A percentile compares a stretch with the other conserved stretches of the same genome.
These are phyloP conservation scores for Boletus insuetus DNA, from an alignment of 768 basidiomycete genomes.

Conservation along the genomic window DNA sequence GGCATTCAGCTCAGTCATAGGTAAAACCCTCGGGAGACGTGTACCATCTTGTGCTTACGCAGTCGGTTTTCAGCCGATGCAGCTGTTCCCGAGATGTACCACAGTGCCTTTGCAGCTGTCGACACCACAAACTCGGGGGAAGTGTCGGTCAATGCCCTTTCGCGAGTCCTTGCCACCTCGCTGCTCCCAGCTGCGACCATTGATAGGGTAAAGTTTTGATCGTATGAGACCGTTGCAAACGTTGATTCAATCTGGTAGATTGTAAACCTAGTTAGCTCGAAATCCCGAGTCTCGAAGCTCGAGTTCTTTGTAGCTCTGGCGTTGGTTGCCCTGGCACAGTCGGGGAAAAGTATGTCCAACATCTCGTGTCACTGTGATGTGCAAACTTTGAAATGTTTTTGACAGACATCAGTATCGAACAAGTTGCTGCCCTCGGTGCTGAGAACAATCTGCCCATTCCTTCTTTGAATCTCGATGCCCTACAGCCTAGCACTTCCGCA, in stretches of 20 bases:
- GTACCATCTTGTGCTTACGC: slow-evolving; percentile 5
- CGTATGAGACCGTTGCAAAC: not conserved
- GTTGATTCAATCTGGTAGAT: slow-evolving; percentile 52
- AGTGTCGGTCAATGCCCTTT: slow-evolving; percentile 78
- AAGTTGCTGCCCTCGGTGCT: slow-evolving; percentile 71
- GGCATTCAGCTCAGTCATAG: slow-evolving; percentile 68
- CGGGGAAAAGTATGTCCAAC: slow-evolving; percentile 59
- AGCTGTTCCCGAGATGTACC: slow-evolving; percentile 76
- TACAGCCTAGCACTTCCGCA: slow-evolving; percentile 53
- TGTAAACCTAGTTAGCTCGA: slow-evolving; percentile 82
- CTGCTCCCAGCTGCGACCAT: slow-evolving; percentile 77
- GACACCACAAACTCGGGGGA: slow-evolving; percentile 73
- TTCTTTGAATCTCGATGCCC: slow-evolving; percentile 55
- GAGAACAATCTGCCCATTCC: slow-evolving; percentile 80
- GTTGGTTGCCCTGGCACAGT: slow-evolving; percentile 82
- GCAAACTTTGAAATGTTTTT: not conserved
- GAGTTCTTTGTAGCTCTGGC: slow-evolving; percentile 93
- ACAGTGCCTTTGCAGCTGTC: slow-evolving; percentile 66
- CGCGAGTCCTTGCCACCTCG: slow-evolving; percentile 76
- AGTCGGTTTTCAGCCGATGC: slow-evolving; percentile 57
- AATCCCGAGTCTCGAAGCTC: slow-evolving; percentile 75
- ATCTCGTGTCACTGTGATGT: not conserved
- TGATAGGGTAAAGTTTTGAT: slow-evolving; percentile 56
- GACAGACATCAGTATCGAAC: slow-evolving; percentile 77
- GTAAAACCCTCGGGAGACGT: slow-evolving; percentile 31